A percentile compares a stretch with the other conserved stretches of the same genome.
Conservation (phyloP, 2,329 filamentous ascomycete genomes). For the Trichoderma simmonsii region DNA sequence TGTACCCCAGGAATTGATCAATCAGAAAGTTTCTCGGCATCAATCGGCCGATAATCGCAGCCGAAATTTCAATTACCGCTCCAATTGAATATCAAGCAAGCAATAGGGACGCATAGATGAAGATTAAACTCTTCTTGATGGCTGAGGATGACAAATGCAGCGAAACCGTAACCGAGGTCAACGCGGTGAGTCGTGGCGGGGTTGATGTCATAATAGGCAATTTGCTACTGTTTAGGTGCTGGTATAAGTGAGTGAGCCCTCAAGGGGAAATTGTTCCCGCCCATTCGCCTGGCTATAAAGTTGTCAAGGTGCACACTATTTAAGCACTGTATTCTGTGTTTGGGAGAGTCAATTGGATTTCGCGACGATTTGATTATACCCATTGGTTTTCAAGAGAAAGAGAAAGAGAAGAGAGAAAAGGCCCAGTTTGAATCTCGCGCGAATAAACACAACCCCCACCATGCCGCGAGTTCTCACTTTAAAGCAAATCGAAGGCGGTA, state of each 20-base stretch:
- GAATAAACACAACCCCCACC: slow-evolving; percentile 12
- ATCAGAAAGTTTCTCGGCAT: not conserved
- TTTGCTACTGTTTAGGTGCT: not conserved
- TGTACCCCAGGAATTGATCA: not conserved
- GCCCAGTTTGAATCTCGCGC: not conserved
- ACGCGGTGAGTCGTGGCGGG: slow-evolving; percentile 3
- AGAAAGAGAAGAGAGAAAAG: not conserved
- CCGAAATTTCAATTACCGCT: not conserved
- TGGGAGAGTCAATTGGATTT: not conserved
- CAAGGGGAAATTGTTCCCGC: not conserved
- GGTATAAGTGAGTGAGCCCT: not conserved
- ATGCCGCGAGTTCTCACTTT: slow-evolving; percentile 61
- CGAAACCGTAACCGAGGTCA: slow-evolving; percentile 1
- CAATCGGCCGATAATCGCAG: not conserved
- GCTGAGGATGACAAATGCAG: slow-evolving; percentile 5
- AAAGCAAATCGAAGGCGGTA: slow-evolving; percentile 66
- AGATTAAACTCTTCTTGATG: not conserved
- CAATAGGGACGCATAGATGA: not conserved
- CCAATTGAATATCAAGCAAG: not conserved
- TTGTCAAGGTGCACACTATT: not conserved
- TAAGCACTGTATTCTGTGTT: not conserved
- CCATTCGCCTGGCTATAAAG: not conserved
- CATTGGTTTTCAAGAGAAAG: not conserved
- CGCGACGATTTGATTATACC: not conserved
- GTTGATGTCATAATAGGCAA: slow-evolving; percentile 13